Evolutionary conservation across 106 monocot genomes (phyloP).

Genomic region (Dioscorea alata): DNA sequence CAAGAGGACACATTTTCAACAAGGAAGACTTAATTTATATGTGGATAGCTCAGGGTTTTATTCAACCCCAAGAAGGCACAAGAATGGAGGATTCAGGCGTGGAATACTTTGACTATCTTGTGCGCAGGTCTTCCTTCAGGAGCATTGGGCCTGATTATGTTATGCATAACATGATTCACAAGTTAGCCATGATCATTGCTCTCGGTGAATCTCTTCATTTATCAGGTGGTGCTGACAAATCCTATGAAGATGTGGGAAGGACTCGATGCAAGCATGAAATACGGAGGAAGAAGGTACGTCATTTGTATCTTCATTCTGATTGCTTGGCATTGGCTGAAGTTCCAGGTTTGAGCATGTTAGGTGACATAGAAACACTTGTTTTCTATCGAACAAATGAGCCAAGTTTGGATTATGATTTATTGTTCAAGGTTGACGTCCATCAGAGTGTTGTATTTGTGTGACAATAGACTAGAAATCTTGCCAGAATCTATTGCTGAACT

Average conservation of each 20-base stretch:
- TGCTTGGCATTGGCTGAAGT: too few relatives aligned
- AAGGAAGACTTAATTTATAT: not conserved
- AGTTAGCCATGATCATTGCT: not conserved
- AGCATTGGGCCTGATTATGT: not conserved
- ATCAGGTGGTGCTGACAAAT: not conserved
- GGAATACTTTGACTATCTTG: conserved; percentile 12
- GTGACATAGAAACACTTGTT: conserved; percentile 14
- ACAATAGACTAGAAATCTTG: not conserved
- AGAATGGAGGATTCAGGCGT: conserved; percentile 13
- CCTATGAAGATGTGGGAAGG: too few relatives aligned
- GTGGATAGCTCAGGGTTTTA: not conserved
- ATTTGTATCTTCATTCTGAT: not conserved
- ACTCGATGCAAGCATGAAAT: too few relatives aligned
- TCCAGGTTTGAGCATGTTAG: not conserved
- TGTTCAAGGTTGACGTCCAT: conserved; percentile 10
- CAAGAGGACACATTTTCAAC: not conserved
- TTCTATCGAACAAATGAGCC: not conserved
- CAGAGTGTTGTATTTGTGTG: conserved; percentile 12
- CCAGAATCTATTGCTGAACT: not conserved
- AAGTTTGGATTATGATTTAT: not conserved
- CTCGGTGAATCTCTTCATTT: conserved; percentile 5
- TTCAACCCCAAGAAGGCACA: not conserved
- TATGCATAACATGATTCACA: not conserved
- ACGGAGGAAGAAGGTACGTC: not conserved
- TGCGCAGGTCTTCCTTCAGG: conserved; percentile 17